A percentile compares a stretch with the other conserved stretches of the same genome.
Conservation (phyloP, 192 early-diverging fungal species). For the Coemansia umbellata region DNA sequence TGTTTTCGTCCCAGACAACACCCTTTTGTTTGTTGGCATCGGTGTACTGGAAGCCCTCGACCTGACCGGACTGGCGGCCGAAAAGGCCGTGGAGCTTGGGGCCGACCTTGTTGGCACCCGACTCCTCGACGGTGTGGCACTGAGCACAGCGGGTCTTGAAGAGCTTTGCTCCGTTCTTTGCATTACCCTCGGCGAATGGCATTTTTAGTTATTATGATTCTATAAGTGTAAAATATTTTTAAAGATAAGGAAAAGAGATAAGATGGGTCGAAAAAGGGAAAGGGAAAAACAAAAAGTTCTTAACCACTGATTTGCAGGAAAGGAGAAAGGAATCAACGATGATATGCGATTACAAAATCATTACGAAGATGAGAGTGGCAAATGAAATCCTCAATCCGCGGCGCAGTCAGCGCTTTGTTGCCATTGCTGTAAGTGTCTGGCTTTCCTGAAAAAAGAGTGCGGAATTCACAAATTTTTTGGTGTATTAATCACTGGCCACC, state of each 20-base stretch:
- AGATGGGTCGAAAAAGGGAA: background rate
- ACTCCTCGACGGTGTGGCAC: constrained; percentile 90
- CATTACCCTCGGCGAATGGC: constrained; percentile 32
- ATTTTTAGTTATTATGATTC: too few relatives aligned
- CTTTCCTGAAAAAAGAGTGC: too few relatives aligned
- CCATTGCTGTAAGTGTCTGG: too few relatives aligned
- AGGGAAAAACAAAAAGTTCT: constrained; percentile 4
- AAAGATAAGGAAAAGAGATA: constrained; percentile 1
- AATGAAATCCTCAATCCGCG: too few relatives aligned
- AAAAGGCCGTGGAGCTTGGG: constrained; percentile 95
- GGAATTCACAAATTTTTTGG: too few relatives aligned
- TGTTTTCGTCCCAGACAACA: constrained; percentile 83
- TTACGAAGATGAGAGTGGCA: too few relatives aligned
- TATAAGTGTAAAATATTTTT: too few relatives aligned
- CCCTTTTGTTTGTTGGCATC: constrained; percentile 84
- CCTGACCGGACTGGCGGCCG: constrained; percentile 82
- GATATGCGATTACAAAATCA: too few relatives aligned
- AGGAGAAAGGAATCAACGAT: too few relatives aligned
- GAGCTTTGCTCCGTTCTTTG: constrained; percentile 53
- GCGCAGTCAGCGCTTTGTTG: too few relatives aligned
- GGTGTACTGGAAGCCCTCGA: constrained; percentile 87
- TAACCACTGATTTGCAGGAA: too few relatives aligned
- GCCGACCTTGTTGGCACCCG: constrained; percentile 84
- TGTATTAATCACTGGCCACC: too few relatives aligned
- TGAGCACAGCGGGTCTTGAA: constrained; percentile 99